Conservation (phyloP, 306 rosid genomes). For the Nissolia schottii region DNA sequence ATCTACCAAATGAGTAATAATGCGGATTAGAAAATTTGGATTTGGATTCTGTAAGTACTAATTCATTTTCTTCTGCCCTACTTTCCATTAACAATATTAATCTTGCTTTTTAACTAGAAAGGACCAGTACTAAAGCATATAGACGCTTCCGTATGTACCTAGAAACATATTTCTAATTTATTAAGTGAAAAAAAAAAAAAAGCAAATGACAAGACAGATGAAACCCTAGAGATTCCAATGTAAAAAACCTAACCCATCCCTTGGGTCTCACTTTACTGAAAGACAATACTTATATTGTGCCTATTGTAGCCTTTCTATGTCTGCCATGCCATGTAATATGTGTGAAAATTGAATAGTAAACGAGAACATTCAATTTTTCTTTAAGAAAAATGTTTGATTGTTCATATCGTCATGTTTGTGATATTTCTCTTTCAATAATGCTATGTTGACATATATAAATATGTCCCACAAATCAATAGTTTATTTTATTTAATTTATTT, state of each 20-base stretch:
- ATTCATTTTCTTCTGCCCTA: not conserved
- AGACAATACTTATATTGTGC: conserved; percentile 24
- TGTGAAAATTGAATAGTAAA: not conserved
- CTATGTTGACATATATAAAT: no score
- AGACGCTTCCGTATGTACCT: not conserved
- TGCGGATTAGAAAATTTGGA: not conserved
- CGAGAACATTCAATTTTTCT: not conserved
- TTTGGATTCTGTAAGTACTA: conserved; percentile 1
- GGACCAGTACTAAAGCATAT: not conserved
- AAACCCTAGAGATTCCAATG: conserved; percentile 22
- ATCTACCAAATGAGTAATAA: not conserved
- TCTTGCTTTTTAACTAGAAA: not conserved
- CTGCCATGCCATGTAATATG: conserved; percentile 20
- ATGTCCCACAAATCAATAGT: no score
- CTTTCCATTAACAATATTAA: not conserved
- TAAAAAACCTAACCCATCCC: not conserved
- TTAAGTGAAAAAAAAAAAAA: not conserved
- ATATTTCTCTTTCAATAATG: no score
- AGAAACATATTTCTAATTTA: not conserved
- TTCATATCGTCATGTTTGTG: no score
- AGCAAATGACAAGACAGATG: conserved; percentile 13
- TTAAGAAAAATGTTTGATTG: not conserved
- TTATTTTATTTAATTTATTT: no score
- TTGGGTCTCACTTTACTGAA: not conserved
- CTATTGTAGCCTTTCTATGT: conserved; percentile 33